Evolutionary conservation across 306 rosid species (phyloP), one percentile per base, ranked within the genome.

Genomic region (Casuarina equisetifolia): DNA sequence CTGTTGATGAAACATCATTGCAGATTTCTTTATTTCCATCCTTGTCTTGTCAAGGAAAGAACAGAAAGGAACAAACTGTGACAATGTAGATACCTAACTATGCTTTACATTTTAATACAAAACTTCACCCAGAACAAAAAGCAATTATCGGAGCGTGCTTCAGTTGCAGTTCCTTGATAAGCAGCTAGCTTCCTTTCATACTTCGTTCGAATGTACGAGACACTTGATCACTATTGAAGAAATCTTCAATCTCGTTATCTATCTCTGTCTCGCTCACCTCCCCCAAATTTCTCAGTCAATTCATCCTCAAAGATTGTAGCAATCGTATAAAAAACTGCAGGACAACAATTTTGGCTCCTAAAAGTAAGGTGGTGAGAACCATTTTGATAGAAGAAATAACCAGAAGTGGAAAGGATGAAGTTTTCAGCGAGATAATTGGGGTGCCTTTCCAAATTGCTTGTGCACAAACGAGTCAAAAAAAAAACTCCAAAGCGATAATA

Each of bases 201-300:
- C 88, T 92, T 95, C 85, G 88, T 95, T 75, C 97, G 91, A 80
- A 95, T 95, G 87, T 95, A 97, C 40, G 93, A 92, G 80, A 87
- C 90, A 82, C 45, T 91, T 72, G 92, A 80, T 88, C 68, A 74
- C 89, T 82, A 75, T 75, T 25, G 32, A 25, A 25, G 32, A 25
- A 25, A 25, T 92, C 97, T 82, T 92, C 99, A 85, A 91, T 90
- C 74, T 90, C 97, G 85, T 81, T 91, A 49, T 88, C 92, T 4
- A 80, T 59, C 88, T 95, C 99, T 90, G 72, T 84, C 91, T 82
- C 84, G 94, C 67, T 90, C 74, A 51, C 99, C 97, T 80, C 96
- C 99, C 32, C 98, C 99, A 80, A 95, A 95, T 84, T 95, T 95
- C 81, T 92, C 99, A 62, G 99, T 98, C 80, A 95, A 83, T 83